phyloP scores from a whole-genome alignment of 164 flowering plant species.

The Chimonanthus praecox region DNA sequence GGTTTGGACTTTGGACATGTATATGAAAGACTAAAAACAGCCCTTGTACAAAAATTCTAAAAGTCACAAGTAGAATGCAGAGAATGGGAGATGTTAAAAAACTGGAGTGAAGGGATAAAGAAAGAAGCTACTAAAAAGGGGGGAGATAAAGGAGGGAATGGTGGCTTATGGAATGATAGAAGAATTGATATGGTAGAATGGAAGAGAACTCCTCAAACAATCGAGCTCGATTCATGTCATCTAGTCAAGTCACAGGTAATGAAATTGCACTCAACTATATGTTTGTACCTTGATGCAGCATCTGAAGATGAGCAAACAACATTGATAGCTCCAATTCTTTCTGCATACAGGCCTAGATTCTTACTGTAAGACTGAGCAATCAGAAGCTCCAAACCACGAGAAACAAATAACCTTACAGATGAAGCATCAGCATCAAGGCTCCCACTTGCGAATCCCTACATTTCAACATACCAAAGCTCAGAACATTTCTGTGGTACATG shows the following conservation, averaged over 20 bases:
- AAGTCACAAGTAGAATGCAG: too few relatives aligned
- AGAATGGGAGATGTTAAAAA: too few relatives aligned
- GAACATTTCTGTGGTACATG: neutral
- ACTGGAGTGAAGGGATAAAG: too few relatives aligned
- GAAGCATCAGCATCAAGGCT: constrained; percentile 95
- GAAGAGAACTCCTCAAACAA: too few relatives aligned
- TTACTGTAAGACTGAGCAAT: constrained; percentile 98
- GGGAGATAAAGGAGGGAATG: too few relatives aligned
- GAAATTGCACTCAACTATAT: neutral
- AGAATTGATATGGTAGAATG: too few relatives aligned
- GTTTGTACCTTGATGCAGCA: constrained; percentile 68
- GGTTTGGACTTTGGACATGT: too few relatives aligned
- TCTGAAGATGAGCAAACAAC: constrained; percentile 85
- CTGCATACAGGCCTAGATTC: constrained; percentile 92
- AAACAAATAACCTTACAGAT: constrained; percentile 80
- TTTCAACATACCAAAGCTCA: constrained; percentile 3
- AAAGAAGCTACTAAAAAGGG: too few relatives aligned
- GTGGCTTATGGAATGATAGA: too few relatives aligned
- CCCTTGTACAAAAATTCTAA: too few relatives aligned
- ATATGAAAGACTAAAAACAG: too few relatives aligned
- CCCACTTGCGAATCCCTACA: constrained; percentile 98
- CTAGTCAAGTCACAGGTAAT: neutral
- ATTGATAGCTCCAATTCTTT: constrained; percentile 93
- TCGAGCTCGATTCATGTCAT: neutral
- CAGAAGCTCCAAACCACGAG: constrained; percentile 84